Evolutionary conservation across 805 yeast genomes (phyloP).

Genomic region (Lachancea meyersii): DNA sequence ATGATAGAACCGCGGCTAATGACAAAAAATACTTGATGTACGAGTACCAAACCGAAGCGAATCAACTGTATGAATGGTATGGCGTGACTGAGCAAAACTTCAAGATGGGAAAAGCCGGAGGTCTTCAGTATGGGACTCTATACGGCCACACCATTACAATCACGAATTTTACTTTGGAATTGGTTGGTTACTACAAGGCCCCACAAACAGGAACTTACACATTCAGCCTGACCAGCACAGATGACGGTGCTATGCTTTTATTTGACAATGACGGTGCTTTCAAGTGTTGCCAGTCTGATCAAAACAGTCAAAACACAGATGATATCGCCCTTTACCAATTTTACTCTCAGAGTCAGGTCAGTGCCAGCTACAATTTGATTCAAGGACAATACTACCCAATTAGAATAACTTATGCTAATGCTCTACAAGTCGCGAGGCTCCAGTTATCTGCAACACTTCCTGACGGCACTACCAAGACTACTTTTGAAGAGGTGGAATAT

Average conservation of each 20-base stretch:
- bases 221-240: constrained; percentile 8
- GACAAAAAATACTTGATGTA: background rate
- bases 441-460: background rate
- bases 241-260: background rate
- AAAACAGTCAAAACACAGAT: background rate
- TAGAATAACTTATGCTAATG: background rate
- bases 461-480: background rate
- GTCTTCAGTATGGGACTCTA: constrained; percentile 1
- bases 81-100: background rate
- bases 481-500: background rate
- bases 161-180: constrained; percentile 21
- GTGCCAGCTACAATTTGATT: background rate
- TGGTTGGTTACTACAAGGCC: constrained; percentile 26
- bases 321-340: background rate
- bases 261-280: background rate
- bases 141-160: constrained; percentile 13
- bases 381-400: background rate
- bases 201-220: constrained; percentile 27
- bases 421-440: background rate
- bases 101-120: background rate
- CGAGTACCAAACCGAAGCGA: background rate
- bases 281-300: background rate
- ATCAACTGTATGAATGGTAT: background rate
- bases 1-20: background rate
- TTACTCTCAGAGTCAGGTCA: background rate